phyloP scores from a whole-genome alignment of 352 stramenopile species.

The Blastocystis sp. region DNA sequence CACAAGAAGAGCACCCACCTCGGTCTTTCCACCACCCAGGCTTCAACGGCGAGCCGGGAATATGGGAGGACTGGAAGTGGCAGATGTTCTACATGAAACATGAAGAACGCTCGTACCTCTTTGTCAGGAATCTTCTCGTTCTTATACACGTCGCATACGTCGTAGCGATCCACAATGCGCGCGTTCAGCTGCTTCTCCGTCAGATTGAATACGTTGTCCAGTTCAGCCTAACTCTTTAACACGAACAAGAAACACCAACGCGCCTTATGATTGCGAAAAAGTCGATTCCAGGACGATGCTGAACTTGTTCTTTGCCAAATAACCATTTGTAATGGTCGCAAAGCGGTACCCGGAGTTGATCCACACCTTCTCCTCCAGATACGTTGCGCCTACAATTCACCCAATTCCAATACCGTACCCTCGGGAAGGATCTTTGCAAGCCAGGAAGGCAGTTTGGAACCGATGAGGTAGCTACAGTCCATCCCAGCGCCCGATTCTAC shows the following conservation, averaged over 20 bases:
- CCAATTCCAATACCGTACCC: neutral
- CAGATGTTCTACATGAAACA: neutral
- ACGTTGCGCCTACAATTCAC: neutral
- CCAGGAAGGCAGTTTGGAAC: constrained; percentile 27
- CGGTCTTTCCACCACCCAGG: constrained; percentile 31
- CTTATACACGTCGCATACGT: constrained; percentile 45
- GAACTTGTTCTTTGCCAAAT: constrained; percentile 10
- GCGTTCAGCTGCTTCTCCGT: constrained; percentile 28
- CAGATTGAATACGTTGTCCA: constrained; percentile 18
- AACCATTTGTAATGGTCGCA: constrained; percentile 37
- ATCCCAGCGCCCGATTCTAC: neutral
- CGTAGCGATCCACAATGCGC: neutral
- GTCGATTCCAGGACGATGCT: constrained; percentile 21
- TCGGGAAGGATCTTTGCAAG: constrained; percentile 27
- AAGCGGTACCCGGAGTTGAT: constrained; percentile 16
- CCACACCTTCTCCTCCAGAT: constrained; percentile 43
- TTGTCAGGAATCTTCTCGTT: constrained; percentile 15
- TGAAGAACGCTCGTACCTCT: neutral
- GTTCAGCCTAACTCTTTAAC: neutral
- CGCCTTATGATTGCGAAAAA: constrained; percentile 8
- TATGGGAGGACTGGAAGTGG: constrained; percentile 21
- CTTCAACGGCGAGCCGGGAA: neutral
- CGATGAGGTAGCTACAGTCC: constrained; percentile 32
- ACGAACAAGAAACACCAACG: neutral
- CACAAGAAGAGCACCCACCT: neutral